These are phyloP conservation scores for Leccinum uliginosum DNA, from an alignment of 768 basidiomycete species.

Conservation along the genomic window DNA sequence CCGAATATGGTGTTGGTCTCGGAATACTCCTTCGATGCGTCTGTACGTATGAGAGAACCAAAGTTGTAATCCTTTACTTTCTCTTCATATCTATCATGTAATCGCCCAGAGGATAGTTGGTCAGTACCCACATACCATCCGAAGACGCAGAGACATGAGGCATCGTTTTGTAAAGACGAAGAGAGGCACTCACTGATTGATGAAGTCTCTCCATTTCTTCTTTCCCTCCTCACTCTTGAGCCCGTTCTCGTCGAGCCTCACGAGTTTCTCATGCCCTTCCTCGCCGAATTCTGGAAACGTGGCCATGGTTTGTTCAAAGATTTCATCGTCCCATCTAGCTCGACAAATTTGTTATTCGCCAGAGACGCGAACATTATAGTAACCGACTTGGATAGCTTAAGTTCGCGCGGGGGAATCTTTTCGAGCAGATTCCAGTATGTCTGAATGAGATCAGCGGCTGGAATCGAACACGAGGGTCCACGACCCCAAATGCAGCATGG, in stretches of 20 bases:
- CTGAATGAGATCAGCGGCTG: slow-evolving; percentile 36
- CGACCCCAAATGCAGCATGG: slow-evolving; percentile 6
- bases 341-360: slow-evolving; percentile 16
- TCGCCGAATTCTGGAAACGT: slow-evolving; percentile 78
- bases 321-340: slow-evolving; percentile 82
- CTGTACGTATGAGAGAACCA: slow-evolving; percentile 86
- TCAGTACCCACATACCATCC: slow-evolving; percentile 9
- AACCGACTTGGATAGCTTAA: slow-evolving; percentile 78
- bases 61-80: slow-evolving; percentile 95
- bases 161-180: background rate
- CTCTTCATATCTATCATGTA: slow-evolving; percentile 67
- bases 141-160: background rate
- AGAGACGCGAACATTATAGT: background rate
- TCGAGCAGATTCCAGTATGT: slow-evolving; percentile 94
- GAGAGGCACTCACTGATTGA: slow-evolving; percentile 51
- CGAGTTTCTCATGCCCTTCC: slow-evolving; percentile 43
- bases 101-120: background rate
- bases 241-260: slow-evolving; percentile 79
- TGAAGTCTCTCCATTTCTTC: slow-evolving; percentile 87
- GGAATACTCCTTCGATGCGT: slow-evolving; percentile 76
- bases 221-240: slow-evolving; percentile 90
- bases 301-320: slow-evolving; percentile 69
- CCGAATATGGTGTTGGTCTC: slow-evolving; percentile 95
- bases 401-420: slow-evolving; percentile 68
- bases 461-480: slow-evolving; percentile 3